phyloP scores from a whole-genome alignment of 2,329 filamentous ascomycete genomes.

The Aspergillus piperis region DNA sequence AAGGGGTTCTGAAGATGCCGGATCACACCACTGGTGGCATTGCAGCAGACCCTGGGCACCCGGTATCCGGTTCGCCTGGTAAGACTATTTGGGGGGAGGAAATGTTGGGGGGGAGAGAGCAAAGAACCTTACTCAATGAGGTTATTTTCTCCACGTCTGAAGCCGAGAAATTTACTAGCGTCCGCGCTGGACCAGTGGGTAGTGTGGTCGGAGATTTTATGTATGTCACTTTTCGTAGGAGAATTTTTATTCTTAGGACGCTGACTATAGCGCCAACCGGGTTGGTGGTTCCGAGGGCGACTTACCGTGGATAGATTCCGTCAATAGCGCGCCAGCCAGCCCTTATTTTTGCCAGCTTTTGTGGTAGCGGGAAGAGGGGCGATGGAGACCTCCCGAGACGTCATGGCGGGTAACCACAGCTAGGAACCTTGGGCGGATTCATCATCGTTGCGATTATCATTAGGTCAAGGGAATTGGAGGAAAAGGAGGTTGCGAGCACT shows the following conservation, averaged over 20 bases:
- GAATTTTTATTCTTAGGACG: slow-evolving; percentile 2
- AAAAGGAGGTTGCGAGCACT: background rate
- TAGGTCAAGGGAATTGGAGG: background rate
- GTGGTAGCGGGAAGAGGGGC: slow-evolving; percentile 1
- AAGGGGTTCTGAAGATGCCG: slow-evolving; percentile 15
- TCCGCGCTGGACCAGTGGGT: slow-evolving; percentile 1
- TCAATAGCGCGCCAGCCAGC: background rate
- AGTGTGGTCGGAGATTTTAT: slow-evolving; percentile 8
- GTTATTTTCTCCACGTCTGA: slow-evolving; percentile 12
- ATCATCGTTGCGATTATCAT: background rate
- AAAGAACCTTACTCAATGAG: slow-evolving; percentile 13
- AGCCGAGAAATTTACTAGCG: slow-evolving; percentile 11
- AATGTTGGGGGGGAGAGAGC: background rate
- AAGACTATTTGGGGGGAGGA: background rate
- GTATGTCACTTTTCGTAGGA: background rate
- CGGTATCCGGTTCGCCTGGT: slow-evolving; percentile 17
- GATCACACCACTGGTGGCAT: slow-evolving; percentile 23
- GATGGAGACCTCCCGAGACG: background rate
- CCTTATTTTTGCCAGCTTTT: background rate
- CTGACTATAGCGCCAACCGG: background rate
- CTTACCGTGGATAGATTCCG: slow-evolving; percentile 3
- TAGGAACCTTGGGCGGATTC: background rate
- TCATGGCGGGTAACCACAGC: background rate
- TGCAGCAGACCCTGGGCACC: slow-evolving; percentile 14
- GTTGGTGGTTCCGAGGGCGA: slow-evolving; percentile 1